Base-by-base conservation (phyloP, 176 grass and related monocot species). In the Panicum miliaceum region DNA sequence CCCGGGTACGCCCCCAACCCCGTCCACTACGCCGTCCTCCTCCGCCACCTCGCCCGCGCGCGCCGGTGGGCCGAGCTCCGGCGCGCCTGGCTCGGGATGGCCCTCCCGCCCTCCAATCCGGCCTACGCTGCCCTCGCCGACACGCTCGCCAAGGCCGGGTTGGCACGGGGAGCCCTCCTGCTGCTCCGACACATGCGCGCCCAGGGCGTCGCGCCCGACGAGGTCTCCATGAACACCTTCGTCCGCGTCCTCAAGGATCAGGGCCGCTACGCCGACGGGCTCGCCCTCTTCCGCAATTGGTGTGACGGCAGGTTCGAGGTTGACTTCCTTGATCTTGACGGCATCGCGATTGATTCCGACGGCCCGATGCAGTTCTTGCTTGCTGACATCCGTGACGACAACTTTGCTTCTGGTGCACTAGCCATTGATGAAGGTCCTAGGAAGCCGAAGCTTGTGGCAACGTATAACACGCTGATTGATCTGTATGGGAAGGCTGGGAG, bases 221-320 rank as follows among this genome's bases (percentile, higher is more conserved):
- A 94, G 75, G 82, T 94, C 41, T 89, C 87, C 79, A 90, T 91
- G 90, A 90, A 69, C 78, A 94, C 92, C 23, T 86, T 94, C 47
- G 88, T 88, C 42, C 85, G 90, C 56, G 79, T 94, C 64, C 85
- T 92, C 38, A 94, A 94, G 87, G 90, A 90, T 67, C 66, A 73
- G 22, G 85, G 84, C 46, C 73, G 79, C 68, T 81, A 90, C 73
- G 35, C 61, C 3, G 73, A 90, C 54, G 92, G 78, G 1, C 62
- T 90, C 15, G 27, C 50, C 54, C 84, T 94, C 35, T 94, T 90
- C 85, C 57, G 51, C 40, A 82, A 71, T 48, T 94, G 92, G 92
- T 94, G 87, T 40, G 27, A 77, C 41, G 92, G 92, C 71, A 86
- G 58, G 40, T 81, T 90, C 40, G 84, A 92, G 62, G 67, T 92